phyloP scores from a whole-genome alignment of 192 early-diverging fungal genomes.

The Backusella psychrophila region DNA sequence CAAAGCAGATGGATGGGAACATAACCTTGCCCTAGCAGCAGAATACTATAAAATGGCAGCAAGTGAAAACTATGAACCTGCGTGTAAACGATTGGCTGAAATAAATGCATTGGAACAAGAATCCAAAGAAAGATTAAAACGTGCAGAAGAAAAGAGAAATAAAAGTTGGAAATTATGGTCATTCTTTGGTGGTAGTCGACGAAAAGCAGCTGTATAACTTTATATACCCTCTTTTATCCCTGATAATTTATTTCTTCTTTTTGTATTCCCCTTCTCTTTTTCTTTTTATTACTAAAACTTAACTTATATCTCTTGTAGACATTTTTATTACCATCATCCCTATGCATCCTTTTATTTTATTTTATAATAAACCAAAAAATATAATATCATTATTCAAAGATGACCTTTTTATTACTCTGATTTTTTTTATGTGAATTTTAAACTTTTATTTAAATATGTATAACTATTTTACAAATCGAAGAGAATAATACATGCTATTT shows the following conservation, averaged over 20 bases:
- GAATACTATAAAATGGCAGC: slow-evolving; percentile 23
- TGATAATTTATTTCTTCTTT: neutral
- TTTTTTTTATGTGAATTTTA: neutral
- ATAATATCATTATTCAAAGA: neutral
- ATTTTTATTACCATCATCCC: neutral
- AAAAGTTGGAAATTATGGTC: slow-evolving; percentile 8
- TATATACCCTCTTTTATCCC: neutral
- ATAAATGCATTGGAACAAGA: slow-evolving; percentile 10
- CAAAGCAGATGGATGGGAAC: slow-evolving; percentile 18
- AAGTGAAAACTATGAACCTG: slow-evolving; percentile 16
- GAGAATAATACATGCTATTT: neutral
- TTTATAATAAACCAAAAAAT: neutral
- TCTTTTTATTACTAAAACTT: neutral
- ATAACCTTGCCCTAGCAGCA: slow-evolving; percentile 11
- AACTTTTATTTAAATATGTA: neutral
- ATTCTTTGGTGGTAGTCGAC: slow-evolving; percentile 2
- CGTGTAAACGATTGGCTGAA: slow-evolving; percentile 6
- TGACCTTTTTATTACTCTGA: neutral
- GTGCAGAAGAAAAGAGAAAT: neutral
- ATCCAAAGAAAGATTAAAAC: neutral
- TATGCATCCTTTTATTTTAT: neutral
- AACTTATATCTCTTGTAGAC: slow-evolving; percentile 1
- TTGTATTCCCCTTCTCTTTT: neutral
- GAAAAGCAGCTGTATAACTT: slow-evolving; percentile 10
- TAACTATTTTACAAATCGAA: neutral